phyloP scores from a whole-genome alignment of 805 yeast genomes.

The Hagleromyces aurorensis region DNA sequence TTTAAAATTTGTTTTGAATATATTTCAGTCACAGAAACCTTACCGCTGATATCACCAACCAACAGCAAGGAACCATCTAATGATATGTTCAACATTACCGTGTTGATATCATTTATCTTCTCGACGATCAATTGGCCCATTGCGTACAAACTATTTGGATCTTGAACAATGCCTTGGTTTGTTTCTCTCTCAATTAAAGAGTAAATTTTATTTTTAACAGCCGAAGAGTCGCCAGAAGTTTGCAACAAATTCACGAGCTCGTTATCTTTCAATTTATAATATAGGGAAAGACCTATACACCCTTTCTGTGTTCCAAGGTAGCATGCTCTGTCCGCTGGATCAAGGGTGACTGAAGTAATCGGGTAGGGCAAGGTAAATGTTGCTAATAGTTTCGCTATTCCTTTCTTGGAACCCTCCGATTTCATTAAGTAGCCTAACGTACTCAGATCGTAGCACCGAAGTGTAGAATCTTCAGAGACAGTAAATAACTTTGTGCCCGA shows the following conservation, averaged over 20 bases:
- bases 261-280: constrained; percentile 30
- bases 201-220: constrained; percentile 22
- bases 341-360: constrained; percentile 52
- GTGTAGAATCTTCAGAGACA: constrained; percentile 64
- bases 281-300: constrained; percentile 20
- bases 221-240: constrained; percentile 39
- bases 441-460: constrained; percentile 58
- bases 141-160: constrained; percentile 14
- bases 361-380: constrained; percentile 64
- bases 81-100: constrained; percentile 51
- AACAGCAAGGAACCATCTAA: constrained; percentile 68
- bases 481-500: constrained; percentile 60
- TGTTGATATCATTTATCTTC: constrained; percentile 24
- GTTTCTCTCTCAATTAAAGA: constrained; percentile 40
- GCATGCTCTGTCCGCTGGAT: constrained; percentile 70
- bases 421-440: constrained; percentile 17
- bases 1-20: constrained; percentile 60
- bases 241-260: constrained; percentile 41
- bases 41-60: constrained; percentile 71
- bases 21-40: constrained; percentile 59
- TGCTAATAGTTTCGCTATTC: constrained; percentile 37
- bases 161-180: constrained; percentile 31
- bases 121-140: constrained; percentile 25
- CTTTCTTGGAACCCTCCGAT: constrained; percentile 5
- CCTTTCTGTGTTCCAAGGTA: constrained; percentile 69